phyloP scores from a whole-genome alignment of 1,139 yeast genomes.

The Nakaseomyces kungkrabaensis region DNA sequence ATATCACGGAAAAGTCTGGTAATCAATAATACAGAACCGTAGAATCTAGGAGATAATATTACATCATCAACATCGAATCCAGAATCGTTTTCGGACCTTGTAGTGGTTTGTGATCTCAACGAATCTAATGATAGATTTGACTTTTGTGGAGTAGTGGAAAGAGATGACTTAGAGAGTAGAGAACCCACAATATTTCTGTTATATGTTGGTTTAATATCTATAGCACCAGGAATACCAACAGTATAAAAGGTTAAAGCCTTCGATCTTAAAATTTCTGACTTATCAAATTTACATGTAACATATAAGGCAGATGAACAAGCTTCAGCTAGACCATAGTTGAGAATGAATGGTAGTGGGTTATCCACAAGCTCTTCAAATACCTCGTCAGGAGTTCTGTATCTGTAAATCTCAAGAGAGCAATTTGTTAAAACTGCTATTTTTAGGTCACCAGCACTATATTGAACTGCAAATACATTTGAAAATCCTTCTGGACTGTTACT shows the following conservation, averaged over 20 bases:
- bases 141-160: constrained; percentile 19
- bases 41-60: constrained; percentile 80
- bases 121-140: constrained; percentile 6
- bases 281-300: constrained; percentile 66
- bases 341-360: constrained; percentile 43
- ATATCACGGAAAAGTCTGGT: constrained; percentile 67
- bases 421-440: constrained; percentile 76
- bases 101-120: constrained; percentile 2
- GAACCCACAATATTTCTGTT: constrained; percentile 26
- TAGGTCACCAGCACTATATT: constrained; percentile 53
- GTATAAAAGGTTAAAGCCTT: constrained; percentile 33
- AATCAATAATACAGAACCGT: constrained; percentile 75
- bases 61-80: constrained; percentile 51
- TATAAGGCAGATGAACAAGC: constrained; percentile 81
- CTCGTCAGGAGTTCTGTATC: constrained; percentile 71
- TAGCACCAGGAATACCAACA: constrained; percentile 32
- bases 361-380: constrained; percentile 56
- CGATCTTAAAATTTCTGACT: constrained; percentile 40
- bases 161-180: constrained; percentile 18
- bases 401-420: constrained; percentile 66
- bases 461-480: constrained; percentile 76
- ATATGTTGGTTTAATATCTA: constrained; percentile 31
- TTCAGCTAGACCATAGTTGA: constrained; percentile 57
- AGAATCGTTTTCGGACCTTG: constrained; percentile 6
- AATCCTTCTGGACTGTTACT: constrained; percentile 68